These are phyloP conservation scores for Royoungia palumana DNA, from an alignment of 768 basidiomycete species.

Conservation along the genomic window DNA sequence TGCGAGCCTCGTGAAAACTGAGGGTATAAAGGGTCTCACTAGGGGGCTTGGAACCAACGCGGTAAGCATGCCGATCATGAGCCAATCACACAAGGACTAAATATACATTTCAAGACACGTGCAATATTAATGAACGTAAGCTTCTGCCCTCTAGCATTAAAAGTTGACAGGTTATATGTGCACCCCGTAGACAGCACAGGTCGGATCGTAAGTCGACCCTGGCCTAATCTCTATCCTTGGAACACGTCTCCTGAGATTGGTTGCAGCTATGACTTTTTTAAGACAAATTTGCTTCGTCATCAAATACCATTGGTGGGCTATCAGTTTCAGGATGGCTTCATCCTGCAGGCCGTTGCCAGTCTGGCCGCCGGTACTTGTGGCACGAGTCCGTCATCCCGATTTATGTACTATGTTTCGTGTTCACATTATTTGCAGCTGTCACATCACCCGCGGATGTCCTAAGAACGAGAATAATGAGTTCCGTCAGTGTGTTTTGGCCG, in stretches of 20 bases:
- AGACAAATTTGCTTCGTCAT: constrained; percentile 49
- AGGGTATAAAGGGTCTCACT: constrained; percentile 65
- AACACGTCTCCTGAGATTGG: constrained; percentile 1
- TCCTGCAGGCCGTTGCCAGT: constrained; percentile 67
- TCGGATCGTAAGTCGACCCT: constrained; percentile 64
- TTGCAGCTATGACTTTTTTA: constrained; percentile 74
- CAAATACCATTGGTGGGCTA: constrained; percentile 55
- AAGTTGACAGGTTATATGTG: constrained; percentile 3
- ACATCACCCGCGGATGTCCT: constrained; percentile 79
- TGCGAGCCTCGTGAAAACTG: constrained; percentile 57
- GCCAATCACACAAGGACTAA: constrained; percentile 3
- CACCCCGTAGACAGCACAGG: constrained; percentile 62
- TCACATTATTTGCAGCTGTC: constrained; percentile 47
- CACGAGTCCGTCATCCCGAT: constrained; percentile 52
- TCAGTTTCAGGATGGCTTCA: constrained; percentile 61
- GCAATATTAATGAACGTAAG: constrained; percentile 76
- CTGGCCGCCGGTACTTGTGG: constrained; percentile 70
- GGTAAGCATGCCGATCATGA: constrained; percentile 37
- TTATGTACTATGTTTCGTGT: neutral
- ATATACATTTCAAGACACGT: constrained; percentile 39
- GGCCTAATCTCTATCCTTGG: neutral
- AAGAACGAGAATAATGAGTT: constrained; percentile 73
- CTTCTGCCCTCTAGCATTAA: neutral
- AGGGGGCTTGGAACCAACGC: constrained; percentile 79
- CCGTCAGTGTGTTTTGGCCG: constrained; percentile 40